phyloP scores from a whole-genome alignment of 495 filamentous ascomycete species.

The Glarea lozoyensis region DNA sequence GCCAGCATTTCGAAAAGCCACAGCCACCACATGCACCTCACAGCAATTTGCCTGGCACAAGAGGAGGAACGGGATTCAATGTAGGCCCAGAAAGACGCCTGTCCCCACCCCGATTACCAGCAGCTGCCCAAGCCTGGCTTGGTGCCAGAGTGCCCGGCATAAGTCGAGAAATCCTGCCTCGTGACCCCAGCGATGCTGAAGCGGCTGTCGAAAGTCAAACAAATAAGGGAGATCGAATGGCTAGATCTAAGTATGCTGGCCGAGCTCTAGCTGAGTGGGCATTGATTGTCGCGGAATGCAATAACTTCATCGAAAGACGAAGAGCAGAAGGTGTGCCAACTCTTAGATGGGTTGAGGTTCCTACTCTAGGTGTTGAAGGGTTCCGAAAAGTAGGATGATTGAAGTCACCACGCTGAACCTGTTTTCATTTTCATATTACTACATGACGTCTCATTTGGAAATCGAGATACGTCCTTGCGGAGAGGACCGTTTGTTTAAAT shows the following conservation, averaged over 20 bases:
- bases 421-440: neutral
- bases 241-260: conserved; percentile 60
- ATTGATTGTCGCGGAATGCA: conserved; percentile 74
- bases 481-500: neutral
- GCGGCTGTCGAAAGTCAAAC: neutral
- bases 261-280: conserved; percentile 90
- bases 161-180: conserved; percentile 9
- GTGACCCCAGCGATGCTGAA: conserved; percentile 10
- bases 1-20: conserved; percentile 33
- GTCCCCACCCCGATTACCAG: conserved; percentile 66
- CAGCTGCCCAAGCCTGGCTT: conserved; percentile 38
- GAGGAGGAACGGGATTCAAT: conserved; percentile 6
- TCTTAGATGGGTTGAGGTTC: conserved; percentile 75
- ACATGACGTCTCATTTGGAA: neutral
- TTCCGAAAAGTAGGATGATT: conserved; percentile 51
- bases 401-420: too few relatives aligned
- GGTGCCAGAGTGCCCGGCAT: conserved; percentile 10
- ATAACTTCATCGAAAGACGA: conserved; percentile 84
- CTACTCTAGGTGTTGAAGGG: conserved; percentile 75
- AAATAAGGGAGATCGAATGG: neutral
- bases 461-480: neutral
- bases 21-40: neutral
- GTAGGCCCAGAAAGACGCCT: conserved; percentile 44
- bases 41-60: neutral
- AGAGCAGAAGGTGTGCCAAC: conserved; percentile 75